phyloP scores from a whole-genome alignment of 73 alveolate genomes.

The Paramecium octaurelia region DNA sequence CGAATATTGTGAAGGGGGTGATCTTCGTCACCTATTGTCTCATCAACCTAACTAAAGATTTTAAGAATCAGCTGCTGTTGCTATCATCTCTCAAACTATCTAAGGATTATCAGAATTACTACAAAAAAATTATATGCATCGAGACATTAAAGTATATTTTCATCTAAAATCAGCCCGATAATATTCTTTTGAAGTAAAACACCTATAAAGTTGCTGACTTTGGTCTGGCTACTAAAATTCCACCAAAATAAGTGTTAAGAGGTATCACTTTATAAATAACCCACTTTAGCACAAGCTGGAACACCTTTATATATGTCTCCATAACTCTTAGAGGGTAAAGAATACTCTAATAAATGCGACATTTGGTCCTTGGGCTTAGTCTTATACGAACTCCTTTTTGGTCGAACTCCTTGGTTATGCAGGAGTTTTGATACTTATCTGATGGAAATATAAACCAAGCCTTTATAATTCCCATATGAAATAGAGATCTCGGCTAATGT shows the following conservation, averaged over 20 bases:
- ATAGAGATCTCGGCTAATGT: not conserved
- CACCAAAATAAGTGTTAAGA: not conserved
- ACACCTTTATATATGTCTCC: conserved; percentile 58
- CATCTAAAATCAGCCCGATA: not conserved
- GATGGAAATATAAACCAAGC: not conserved
- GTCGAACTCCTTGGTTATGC: conserved; percentile 68
- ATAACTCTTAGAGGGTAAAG: conserved; percentile 1
- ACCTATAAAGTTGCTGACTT: conserved; percentile 12
- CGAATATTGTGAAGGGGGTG: conserved; percentile 45
- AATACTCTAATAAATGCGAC: conserved; percentile 20
- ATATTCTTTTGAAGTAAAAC: not conserved
- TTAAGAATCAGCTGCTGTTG: not conserved
- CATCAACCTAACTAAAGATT: not conserved
- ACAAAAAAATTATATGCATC: not conserved
- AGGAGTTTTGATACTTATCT: conserved; percentile 31
- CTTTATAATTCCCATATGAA: conserved; percentile 9
- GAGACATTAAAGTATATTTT: not conserved
- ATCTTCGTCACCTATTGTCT: not conserved
- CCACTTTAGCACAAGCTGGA: not conserved
- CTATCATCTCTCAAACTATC: not conserved
- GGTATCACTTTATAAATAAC: not conserved
- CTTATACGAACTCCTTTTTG: conserved; percentile 34
- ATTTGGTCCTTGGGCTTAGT: conserved; percentile 53
- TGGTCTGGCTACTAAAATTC: conserved; percentile 38
- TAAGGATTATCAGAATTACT: not conserved